These are phyloP conservation scores for Corylus avellana DNA, from an alignment of 306 rosid species.

Conservation along the genomic window DNA sequence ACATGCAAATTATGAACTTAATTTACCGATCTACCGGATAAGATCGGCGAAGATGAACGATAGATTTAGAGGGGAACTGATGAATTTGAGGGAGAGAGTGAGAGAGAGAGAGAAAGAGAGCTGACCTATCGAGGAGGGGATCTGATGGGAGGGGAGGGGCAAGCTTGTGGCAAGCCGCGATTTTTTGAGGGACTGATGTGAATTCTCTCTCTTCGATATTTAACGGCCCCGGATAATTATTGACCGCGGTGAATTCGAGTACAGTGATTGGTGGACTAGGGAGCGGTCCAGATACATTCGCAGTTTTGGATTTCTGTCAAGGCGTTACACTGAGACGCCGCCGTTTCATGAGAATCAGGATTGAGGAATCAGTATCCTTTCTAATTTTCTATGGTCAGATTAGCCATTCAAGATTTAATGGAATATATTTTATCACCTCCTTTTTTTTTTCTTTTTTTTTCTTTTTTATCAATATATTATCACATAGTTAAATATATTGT, in stretches of 20 bases:
- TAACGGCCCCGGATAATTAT: neutral
- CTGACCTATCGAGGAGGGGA: conserved; percentile 16
- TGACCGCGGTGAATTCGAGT: conserved; percentile 12
- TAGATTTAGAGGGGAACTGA: neutral
- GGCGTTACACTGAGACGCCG: neutral
- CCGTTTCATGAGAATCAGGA: no score
- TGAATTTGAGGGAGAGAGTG: no score
- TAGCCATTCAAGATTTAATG: no score
- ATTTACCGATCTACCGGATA: neutral
- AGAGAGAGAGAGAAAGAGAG: neutral
- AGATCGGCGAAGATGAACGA: neutral
- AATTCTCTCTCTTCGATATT: neutral
- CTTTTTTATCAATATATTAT: no score
- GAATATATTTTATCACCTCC: no score
- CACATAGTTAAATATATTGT: no score
- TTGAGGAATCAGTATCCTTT: no score
- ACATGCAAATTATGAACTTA: neutral
- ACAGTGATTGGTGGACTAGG: neutral
- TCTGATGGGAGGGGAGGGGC: neutral
- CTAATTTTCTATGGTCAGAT: no score
- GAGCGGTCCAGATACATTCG: neutral
- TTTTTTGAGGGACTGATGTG: neutral
- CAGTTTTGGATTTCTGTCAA: neutral
- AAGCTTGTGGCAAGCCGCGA: conserved; percentile 26
- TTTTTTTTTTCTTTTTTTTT: no score